Base-by-base conservation (phyloP, 805 yeast genomes). In the Ogataea degrootiae region DNA sequence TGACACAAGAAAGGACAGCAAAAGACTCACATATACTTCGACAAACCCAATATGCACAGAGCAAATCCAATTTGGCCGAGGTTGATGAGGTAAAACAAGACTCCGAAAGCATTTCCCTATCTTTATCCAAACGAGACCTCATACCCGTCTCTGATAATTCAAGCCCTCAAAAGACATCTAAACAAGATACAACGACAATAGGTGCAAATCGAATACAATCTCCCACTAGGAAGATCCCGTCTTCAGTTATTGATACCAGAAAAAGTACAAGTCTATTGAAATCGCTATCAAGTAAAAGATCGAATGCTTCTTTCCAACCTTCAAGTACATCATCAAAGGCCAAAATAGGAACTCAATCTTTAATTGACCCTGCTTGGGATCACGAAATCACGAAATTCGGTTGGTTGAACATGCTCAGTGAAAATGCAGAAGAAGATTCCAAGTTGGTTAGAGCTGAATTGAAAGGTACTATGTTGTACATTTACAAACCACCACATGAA, bases 401-500 rank as follows among this genome's bases (percentile, higher is more conserved):
- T 5, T 83, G 87, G 87, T 53, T 83, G 16, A 83, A 83, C 58
- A 74, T 71, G 51, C 70, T 77, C 2, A 63, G 65, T 33, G 59
- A 57, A 22, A 43, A 49, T 31, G 29, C 51, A 26, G 73, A 67
- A 39, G 66, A 64, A 8, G 67, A 66, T 31, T 54, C 75, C 63
- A 68, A 76, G 49, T 62, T 87, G 33, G 79, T 71, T 47, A 72
- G 84, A 43, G 89, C 85, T 0, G 87, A 82, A 57, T 67, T 90
- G 48, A 79, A 75, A 56, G 96, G 96, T 17, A 79, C 90, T 2
- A 70, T 72, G 39, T 66, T 90, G 44, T 71, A 73, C 45, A 63
- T 90, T 16, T 86, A 77, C 69, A 84, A 79, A 61, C 74, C 80
- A 35, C 83, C 76, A 2, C 64, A 69, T 23, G 80, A 71, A 26